Conservation (phyloP, 768 basidiomycete genomes). For the Paxillus ammoniavirescens region DNA sequence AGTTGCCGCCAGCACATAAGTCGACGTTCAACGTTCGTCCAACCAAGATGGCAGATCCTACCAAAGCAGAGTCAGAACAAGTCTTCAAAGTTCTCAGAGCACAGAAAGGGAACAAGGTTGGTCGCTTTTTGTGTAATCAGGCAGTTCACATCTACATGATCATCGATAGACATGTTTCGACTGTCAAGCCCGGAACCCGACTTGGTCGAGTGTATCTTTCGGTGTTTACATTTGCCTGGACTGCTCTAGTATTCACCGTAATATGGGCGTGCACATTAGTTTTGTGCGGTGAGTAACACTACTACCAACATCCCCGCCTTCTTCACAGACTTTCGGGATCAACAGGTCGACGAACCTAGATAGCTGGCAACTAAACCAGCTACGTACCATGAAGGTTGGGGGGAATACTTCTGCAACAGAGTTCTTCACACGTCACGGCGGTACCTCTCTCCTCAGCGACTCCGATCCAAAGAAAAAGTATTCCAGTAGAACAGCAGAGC, state of each 20-base stretch:
- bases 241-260: conserved; percentile 92
- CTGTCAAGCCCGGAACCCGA: conserved; percentile 93
- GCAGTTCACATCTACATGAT: conserved; percentile 3
- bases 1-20: conserved; percentile 2
- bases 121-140: background rate
- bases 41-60: conserved; percentile 62
- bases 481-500: conserved; percentile 73
- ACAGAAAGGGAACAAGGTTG: conserved; percentile 87
- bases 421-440: conserved; percentile 89
- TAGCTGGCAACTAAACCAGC: conserved; percentile 85
- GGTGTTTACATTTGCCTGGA: conserved; percentile 98
- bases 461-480: conserved; percentile 89
- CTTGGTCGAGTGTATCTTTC: conserved; percentile 96
- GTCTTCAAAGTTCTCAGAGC: conserved; percentile 78
- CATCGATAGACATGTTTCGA: conserved; percentile 81
- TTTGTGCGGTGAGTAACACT: conserved; percentile 77
- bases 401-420: conserved; percentile 86
- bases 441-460: conserved; percentile 63
- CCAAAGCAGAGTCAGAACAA: conserved; percentile 84
- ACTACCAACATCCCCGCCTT: background rate
- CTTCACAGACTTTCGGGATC: conserved; percentile 17
- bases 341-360: conserved; percentile 94
- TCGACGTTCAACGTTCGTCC: conserved; percentile 5
- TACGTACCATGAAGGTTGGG: conserved; percentile 95
- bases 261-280: conserved; percentile 97